Evolutionary conservation across 768 basidiomycete species (phyloP).

Genomic region (Neoboletus subvelutipes): DNA sequence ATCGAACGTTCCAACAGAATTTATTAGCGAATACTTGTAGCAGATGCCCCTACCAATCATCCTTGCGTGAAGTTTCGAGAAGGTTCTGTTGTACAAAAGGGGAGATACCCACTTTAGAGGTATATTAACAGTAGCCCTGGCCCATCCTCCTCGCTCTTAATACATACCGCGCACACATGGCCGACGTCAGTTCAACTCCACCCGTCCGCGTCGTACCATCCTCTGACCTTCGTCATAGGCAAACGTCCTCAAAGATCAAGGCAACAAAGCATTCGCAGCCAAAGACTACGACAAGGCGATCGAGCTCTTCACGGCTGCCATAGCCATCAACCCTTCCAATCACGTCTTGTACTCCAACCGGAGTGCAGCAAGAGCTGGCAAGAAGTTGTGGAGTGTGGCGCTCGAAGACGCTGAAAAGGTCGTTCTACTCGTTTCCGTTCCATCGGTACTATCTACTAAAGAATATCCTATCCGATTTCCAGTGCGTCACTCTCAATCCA

Average conservation of each 20-base stretch:
- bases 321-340: conserved; percentile 78
- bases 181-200: conserved; percentile 32
- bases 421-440: neutral
- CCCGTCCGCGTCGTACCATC: neutral
- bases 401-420: conserved; percentile 91
- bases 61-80: conserved; percentile 31
- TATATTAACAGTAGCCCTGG: conserved; percentile 13
- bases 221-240: conserved; percentile 37
- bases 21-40: neutral
- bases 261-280: conserved; percentile 93
- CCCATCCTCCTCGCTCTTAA: neutral
- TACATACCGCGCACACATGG: conserved; percentile 25
- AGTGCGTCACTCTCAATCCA: conserved; percentile 81
- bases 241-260: conserved; percentile 79
- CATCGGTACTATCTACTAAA: conserved; percentile 4
- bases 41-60: neutral
- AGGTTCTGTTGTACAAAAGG: conserved; percentile 22
- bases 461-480: neutral
- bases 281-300: conserved; percentile 91
- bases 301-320: conserved; percentile 78
- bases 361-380: conserved; percentile 87
- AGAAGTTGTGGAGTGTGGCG: conserved; percentile 73
- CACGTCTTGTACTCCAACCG: conserved; percentile 92
- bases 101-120: conserved; percentile 1
- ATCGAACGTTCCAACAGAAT: neutral